Evolutionary conservation across 75 land plant species (phyloP), one percentile per base, ranked within the genome.

Genomic region (Cupressus sempervirens): DNA sequence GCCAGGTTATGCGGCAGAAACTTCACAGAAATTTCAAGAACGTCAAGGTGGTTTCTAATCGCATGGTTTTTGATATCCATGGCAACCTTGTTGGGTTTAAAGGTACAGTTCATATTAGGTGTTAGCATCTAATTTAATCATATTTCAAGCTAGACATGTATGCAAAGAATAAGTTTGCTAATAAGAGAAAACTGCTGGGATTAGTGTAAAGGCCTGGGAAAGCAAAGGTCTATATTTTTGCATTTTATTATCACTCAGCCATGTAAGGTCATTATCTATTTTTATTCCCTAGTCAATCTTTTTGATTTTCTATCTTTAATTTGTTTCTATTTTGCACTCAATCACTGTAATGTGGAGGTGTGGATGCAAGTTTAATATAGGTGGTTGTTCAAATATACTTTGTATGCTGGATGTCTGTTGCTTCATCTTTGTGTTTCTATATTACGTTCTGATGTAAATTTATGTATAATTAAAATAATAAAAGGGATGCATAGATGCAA

Each of bases 1-100:
- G 35, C 35, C 85, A 96, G 98, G 97, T 97, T 9, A 85, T 97
- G 88, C 91, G 97, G 85, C 99, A 97, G 87, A 97, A 97, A 87
- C 92, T 95, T n/a, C 94, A 93, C 76, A 93, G 89, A 88, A 84
- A 90, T 30, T 97, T 94, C 82, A 86, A 88, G 73, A 97, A 97
- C 83, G 86, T 97, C 12, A 91, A 89, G 79, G 89, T 97, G 83
- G 96, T 97, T 14, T 97, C 99, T n/a, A 97, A 97, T 83, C 85
- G 94, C 48, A 97, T 97, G 99, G 88, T 90, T 7, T 97, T 97
- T 87, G 92, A 95, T 83, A 83, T 89, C 15, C 77, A 89, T 90
- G 97, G 96, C 20, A 81, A 87, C 58, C 89, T 97, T 36, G 84
- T 92, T 16, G 91, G 94, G 52, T 97, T 97, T 81, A 92, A 88